Evolutionary conservation across 495 filamentous ascomycete species (phyloP), one percentile per base, ranked within the genome.

Genomic region (Cercophora samala): DNA sequence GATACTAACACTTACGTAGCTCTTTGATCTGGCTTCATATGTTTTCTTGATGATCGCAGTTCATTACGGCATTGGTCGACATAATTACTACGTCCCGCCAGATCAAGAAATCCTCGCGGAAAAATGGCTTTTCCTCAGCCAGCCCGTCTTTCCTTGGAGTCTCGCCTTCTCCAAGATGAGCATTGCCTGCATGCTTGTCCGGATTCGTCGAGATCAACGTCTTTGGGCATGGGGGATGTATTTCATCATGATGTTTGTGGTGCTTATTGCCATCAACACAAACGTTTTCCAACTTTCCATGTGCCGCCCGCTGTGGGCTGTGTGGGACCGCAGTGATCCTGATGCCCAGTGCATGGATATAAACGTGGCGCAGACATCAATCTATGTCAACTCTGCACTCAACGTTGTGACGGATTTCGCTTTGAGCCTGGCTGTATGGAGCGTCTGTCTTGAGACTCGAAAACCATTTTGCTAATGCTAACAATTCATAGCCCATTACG

Each of bases 111-210:
- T 68, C 11, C 26, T 59, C 0, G 75, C 73, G 5, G 65, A 72
- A 21, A 74, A 74, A 60, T 66, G 3, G 37, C 69, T 74, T 15
- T 74, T 72, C 68, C 18, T 75, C 52, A 66, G 51, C 29, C 53
- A 70, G 53, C 64, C 71, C 15, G 19, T 61, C 24, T 78, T 68
- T 68, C 54, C 66, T 4, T 64, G 68, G 60, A 70, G 63, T 5
- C 69, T 78, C 53, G 70, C 70, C 56, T 76, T 74, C 54, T 67
- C 74, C 68, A 79, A 78, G 66, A 69, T 74, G 42, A 71, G 71
- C 71, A 75, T 79, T 24, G 72, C 73, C 9, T 67, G 68, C 26
- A 75, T 70, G 66, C 73, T 79, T 21, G 66, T 79, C 4, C 75
- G 77, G 22, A 70, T 79, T 66, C 63, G 63, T 29, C 69, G 70